phyloP scores from a whole-genome alignment of 2,329 filamentous ascomycete species.

The Alternaria sp. region DNA sequence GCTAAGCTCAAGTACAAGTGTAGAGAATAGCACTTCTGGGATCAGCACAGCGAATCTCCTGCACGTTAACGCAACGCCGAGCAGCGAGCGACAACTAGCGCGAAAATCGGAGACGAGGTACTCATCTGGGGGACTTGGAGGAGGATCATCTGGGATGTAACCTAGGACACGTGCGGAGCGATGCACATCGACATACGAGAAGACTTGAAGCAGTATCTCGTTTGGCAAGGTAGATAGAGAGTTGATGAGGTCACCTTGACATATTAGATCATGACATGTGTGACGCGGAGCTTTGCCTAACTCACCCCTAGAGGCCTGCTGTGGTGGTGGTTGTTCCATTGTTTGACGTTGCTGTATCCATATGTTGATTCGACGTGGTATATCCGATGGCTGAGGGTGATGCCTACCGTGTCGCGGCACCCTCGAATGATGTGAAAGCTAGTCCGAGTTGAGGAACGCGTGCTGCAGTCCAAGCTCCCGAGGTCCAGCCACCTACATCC shows the following conservation, averaged over 20 bases:
- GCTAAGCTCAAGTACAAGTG: slow-evolving; percentile 11
- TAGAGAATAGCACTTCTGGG: slow-evolving; percentile 13
- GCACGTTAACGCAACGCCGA: slow-evolving; percentile 24
- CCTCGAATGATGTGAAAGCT: background rate
- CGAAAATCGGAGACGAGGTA: slow-evolving; percentile 19
- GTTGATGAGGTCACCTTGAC: background rate
- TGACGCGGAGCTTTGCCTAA: background rate
- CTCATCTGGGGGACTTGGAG: slow-evolving; percentile 8
- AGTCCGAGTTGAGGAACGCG: background rate
- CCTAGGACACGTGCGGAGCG: slow-evolving; percentile 18
- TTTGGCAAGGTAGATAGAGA: slow-evolving; percentile 16
- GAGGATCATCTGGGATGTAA: slow-evolving; percentile 23
- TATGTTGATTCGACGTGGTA: background rate
- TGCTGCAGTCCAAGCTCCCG: background rate
- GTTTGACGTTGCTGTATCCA: background rate
- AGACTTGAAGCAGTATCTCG: slow-evolving; percentile 24
- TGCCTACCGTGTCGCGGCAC: background rate
- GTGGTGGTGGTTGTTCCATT: background rate
- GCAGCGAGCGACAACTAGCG: slow-evolving; percentile 3
- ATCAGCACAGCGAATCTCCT: slow-evolving; percentile 18
- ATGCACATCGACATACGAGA: slow-evolving; percentile 20
- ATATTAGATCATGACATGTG: slow-evolving; percentile 5
- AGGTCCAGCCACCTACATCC: background rate
- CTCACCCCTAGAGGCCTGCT: background rate
- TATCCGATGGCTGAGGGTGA: background rate